These are phyloP conservation scores for Cryptococcus deneoformans DNA, from an alignment of 1,284 basidiomycete genomes.

Conservation along the genomic window DNA sequence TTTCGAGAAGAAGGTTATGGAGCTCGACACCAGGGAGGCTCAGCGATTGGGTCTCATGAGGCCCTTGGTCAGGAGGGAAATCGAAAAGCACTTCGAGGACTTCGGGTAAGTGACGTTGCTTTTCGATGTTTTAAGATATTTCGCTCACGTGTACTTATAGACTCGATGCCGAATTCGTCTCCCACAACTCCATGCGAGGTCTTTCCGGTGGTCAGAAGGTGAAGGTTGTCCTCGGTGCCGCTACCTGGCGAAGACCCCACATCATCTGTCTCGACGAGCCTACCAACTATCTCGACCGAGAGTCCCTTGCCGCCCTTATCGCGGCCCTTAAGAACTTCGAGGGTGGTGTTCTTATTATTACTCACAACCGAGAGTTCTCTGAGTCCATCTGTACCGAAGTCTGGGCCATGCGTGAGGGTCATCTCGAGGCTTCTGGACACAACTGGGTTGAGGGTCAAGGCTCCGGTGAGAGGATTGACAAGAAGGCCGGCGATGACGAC, in stretches of 20 bases:
- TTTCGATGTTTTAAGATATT: neutral
- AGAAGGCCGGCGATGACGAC: conserved; percentile 82
- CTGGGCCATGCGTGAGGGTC: conserved; percentile 93
- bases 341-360: conserved; percentile 95
- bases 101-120: conserved; percentile 29
- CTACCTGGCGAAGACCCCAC: conserved; percentile 98
- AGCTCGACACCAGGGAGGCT: conserved; percentile 96
- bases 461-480: conserved; percentile 81
- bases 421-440: conserved; percentile 90
- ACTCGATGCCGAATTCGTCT: conserved; percentile 94
- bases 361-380: conserved; percentile 97
- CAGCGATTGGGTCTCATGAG: conserved; percentile 94
- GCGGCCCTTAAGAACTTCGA: conserved; percentile 94
- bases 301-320: conserved; percentile 94
- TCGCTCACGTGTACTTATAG: conserved; percentile 56
- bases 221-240: conserved; percentile 98
- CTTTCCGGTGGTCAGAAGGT: conserved; percentile 99
- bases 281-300: conserved; percentile 92
- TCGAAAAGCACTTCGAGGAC: conserved; percentile 96
- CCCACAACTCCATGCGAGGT: conserved; percentile 96
- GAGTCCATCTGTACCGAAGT: conserved; percentile 81
- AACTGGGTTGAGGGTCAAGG: conserved; percentile 99
- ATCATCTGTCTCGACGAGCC: conserved; percentile 98
- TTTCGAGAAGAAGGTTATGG: conserved; percentile 98
- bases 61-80: conserved; percentile 94